Base-by-base conservation (phyloP, 805 yeast species). In the Tetrapisispora fleetii region DNA sequence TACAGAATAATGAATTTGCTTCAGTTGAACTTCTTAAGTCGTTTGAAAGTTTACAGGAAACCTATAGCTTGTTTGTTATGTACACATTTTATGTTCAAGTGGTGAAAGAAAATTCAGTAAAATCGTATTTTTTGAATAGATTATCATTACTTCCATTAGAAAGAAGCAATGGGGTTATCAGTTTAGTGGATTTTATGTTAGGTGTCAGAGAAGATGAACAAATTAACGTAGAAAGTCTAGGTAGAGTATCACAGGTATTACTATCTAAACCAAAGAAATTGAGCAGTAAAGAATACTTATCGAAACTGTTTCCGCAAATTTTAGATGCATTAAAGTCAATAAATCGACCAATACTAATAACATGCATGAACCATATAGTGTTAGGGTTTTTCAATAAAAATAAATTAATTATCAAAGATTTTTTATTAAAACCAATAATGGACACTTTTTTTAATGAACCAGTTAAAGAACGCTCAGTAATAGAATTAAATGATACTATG, bases 151-250 rank as follows among this genome's bases (percentile, higher is more conserved):
- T 87, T 27, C 83, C 85, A 1, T 60, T 78, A 19, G 63, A 72
- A 40, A 73, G 95, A 22, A 64, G 73, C 1, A 63, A 74, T 1
- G 97, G 98, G 0, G 79, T 93, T 1, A 65, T 77, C 28, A 74
- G 89, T 1, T 65, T 91, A 45, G 72, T 89, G 28, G 97, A 91
- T 63, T 79, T 85, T 52, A 72, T 85, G 0, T 69, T 85, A 14
- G 95, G 95, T 0, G 69, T 85, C 24, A 70, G 96, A 49, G 95
- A 87, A 39, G 72, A 74, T 47, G 91, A 83, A 48, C 55, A 59
- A 35, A 54, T 88, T 14, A 81, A 80, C 52, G 64, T 80, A n/a
- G 79, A 78, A 32, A 83, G 80, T 54, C 71, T 86, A 43, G 79
- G 78, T 27, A 77, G 81, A 49, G 84, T 86, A 1, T 78, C 85